A percentile compares a stretch with the other conserved stretches of the same genome.
Evolutionary conservation across 192 early-diverging fungal species (phyloP).

Genomic region (Coemansia sp.): DNA sequence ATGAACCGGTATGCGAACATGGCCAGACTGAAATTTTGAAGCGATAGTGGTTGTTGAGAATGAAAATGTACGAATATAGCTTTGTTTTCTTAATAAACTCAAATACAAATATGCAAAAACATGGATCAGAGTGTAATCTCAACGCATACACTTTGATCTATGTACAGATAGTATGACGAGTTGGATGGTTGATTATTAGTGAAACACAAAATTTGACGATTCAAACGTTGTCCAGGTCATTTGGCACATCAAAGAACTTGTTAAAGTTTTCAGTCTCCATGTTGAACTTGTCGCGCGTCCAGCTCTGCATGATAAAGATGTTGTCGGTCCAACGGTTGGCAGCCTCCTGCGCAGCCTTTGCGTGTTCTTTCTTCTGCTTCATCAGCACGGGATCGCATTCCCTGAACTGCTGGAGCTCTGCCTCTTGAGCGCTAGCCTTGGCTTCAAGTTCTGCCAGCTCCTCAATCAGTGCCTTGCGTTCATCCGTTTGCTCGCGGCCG

Average conservation of each 20-base stretch:
- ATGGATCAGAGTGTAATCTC: too few relatives aligned
- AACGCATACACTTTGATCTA: too few relatives aligned
- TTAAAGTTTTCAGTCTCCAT: constrained; percentile 66
- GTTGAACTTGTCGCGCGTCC: constrained; percentile 68
- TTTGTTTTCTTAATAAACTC: too few relatives aligned
- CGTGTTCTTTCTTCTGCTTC: constrained; percentile 62
- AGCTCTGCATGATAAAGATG: constrained; percentile 78
- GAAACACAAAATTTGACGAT: too few relatives aligned
- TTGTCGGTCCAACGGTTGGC: constrained; percentile 92
- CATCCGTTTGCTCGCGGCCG: constrained; percentile 67
- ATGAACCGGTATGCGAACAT: too few relatives aligned
- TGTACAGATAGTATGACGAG: too few relatives aligned
- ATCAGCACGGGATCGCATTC: constrained; percentile 79
- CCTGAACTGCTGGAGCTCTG: constrained; percentile 65
- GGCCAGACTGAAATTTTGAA: too few relatives aligned
- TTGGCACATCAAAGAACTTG: constrained; percentile 64
- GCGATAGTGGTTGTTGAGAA: too few relatives aligned
- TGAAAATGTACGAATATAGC: too few relatives aligned
- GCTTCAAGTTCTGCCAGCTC: constrained; percentile 58
- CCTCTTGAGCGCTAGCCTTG: constrained; percentile 36
- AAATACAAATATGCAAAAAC: too few relatives aligned
- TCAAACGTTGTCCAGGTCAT: constrained; percentile 68
- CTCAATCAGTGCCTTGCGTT: constrained; percentile 56
- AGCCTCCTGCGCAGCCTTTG: constrained; percentile 62
- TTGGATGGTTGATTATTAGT: background rate